These are phyloP conservation scores for Fonsecaea pedrosoi DNA, from an alignment of 2,329 filamentous ascomycete species.

Conservation along the genomic window DNA sequence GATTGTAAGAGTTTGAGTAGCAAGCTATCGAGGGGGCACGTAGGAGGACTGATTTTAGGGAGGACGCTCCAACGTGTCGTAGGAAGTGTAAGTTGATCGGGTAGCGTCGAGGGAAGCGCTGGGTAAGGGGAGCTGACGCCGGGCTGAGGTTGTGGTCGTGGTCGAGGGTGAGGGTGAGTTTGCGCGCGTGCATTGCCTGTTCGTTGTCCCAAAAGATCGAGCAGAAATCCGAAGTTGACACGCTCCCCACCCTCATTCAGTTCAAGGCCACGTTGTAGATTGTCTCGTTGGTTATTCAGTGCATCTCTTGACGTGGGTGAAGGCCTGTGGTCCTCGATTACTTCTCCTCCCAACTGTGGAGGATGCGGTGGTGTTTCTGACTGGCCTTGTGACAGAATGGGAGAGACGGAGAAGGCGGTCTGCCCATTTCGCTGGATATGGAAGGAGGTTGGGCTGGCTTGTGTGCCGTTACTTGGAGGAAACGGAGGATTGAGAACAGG, in stretches of 20 bases:
- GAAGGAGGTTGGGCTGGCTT: slow-evolving; percentile 37
- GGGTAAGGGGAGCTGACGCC: slow-evolving; percentile 34
- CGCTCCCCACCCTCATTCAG: slow-evolving; percentile 66
- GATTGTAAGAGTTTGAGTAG: slow-evolving; percentile 79
- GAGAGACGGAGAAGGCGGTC: slow-evolving; percentile 43
- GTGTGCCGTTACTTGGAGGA: background rate
- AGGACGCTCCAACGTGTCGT: slow-evolving; percentile 49
- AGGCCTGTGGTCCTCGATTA: slow-evolving; percentile 20
- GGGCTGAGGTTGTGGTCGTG: background rate
- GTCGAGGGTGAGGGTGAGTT: background rate
- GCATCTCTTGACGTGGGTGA: slow-evolving; percentile 42
- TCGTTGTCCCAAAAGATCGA: slow-evolving; percentile 66
- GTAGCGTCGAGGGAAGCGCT: slow-evolving; percentile 36
- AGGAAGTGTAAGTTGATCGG: slow-evolving; percentile 39
- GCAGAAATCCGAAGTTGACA: slow-evolving; percentile 74
- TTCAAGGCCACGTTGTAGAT: slow-evolving; percentile 57
- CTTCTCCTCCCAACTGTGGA: slow-evolving; percentile 22
- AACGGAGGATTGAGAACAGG: slow-evolving; percentile 2
- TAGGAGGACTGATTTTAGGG: slow-evolving; percentile 69
- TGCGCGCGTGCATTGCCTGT: slow-evolving; percentile 51
- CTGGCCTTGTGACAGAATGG: slow-evolving; percentile 34
- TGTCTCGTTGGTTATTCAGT: slow-evolving; percentile 53
- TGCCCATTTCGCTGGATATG: slow-evolving; percentile 41
- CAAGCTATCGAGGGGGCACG: slow-evolving; percentile 79
- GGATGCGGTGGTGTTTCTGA: slow-evolving; percentile 23